Conservation (phyloP, 495 filamentous ascomycete genomes). For the Tetracladium setigerum region DNA sequence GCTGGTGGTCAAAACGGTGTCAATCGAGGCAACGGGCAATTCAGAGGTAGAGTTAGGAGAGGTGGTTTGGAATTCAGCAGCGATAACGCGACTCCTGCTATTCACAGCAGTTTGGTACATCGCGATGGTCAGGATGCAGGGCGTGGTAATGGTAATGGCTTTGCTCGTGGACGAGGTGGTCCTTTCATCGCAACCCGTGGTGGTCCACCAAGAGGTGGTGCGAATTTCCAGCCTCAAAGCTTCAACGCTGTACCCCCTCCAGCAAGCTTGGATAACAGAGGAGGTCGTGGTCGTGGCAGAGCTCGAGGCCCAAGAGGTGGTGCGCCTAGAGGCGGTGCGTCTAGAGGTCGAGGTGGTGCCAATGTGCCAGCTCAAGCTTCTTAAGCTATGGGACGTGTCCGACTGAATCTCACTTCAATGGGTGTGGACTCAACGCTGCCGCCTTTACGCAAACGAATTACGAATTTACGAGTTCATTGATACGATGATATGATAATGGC, state of each 20-base stretch:
- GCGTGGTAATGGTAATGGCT: conserved; percentile 24
- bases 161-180: conserved; percentile 25
- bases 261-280: conserved; percentile 46
- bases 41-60: conserved; percentile 29
- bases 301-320: conserved; percentile 7
- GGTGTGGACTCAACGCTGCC: too few relatives aligned
- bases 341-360: conserved; percentile 15
- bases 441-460: conserved; percentile 20
- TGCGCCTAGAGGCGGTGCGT: background rate
- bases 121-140: conserved; percentile 17
- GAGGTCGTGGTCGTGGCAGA: conserved; percentile 36
- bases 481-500: background rate
- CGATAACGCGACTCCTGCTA: conserved; percentile 18
- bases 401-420: too few relatives aligned
- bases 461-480: background rate
- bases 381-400: background rate
- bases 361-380: background rate
- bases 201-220: conserved; percentile 17
- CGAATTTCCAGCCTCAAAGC: conserved; percentile 39
- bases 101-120: conserved; percentile 15
- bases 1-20: conserved; percentile 21
- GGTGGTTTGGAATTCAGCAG: conserved; percentile 16
- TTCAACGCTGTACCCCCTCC: conserved; percentile 80
- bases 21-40: conserved; percentile 23
- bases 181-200: conserved; percentile 22